Base-by-base conservation (phyloP, 805 yeast genomes). In the Wickerhamomyces tratensis region DNA sequence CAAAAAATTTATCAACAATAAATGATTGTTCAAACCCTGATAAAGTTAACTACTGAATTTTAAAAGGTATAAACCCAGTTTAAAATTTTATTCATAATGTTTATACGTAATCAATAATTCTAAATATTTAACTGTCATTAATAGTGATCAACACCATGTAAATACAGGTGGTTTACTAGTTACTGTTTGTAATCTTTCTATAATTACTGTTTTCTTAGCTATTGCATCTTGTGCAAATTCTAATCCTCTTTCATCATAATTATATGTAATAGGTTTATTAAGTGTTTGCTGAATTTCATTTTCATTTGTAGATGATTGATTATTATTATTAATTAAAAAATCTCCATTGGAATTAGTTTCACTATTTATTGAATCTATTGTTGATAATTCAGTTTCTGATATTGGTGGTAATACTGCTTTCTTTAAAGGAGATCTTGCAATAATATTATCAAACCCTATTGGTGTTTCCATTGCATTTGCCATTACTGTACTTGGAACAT, bases 161-260 rank as follows among this genome's bases (percentile, higher is more conserved):
- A 80, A 79, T 1, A 81, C 76, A 0, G 87, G 86, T 1, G 82
- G 77, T 46, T 67, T 72, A 5, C 72, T 63, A 7, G 66, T 64
- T 5, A 73, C 80, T 13, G 73, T 68, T 50, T 76, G 78, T 27
- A 81, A 52, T 40, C 84, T 59, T 56, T 81, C 87, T 5, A 79
- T 72, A 5, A 80, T 69, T 5, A 78, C 85, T 36, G 59, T 64
- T 49, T 70, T 69, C 40, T 45, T 52, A 31, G 48, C 54, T 46
- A 43, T 48, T 34, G 49, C n/a, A n/a, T 36, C 52, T 30, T 50
- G 43, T 11, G 52, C 40, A 36, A 46, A 40, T 13, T 40, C 26
- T 3, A 44, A 25, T 38, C 39, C 33, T 36, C 29, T 38, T 37
- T 31, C 33, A 7, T 20, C 14, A 27, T 26, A 34, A 25, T 30